phyloP scores from a whole-genome alignment of 371 early-diverging fungal genomes.

The Syncephalastrum sp. region DNA sequence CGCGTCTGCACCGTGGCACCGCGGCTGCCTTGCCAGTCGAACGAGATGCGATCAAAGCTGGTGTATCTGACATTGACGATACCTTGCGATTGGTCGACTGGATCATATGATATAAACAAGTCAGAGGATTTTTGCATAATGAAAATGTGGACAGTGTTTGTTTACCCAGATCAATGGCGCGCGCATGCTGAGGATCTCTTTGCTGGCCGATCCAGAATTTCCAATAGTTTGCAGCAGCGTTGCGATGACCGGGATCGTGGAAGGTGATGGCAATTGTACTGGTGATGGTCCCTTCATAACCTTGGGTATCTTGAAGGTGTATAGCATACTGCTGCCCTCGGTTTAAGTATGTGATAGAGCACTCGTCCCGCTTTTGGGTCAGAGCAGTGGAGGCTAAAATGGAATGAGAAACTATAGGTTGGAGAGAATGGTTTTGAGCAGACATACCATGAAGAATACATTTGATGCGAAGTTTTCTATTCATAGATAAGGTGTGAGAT shows the following conservation, averaged over 20 bases:
- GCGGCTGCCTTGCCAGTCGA: slow-evolving; percentile 62
- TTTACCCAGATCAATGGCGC: slow-evolving; percentile 61
- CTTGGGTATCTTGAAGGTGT: slow-evolving; percentile 43
- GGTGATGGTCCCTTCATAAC: slow-evolving; percentile 42
- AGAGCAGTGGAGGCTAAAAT: slow-evolving; percentile 25
- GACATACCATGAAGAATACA: background rate
- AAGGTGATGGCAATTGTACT: slow-evolving; percentile 68
- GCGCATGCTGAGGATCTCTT: slow-evolving; percentile 48
- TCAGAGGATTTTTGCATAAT: slow-evolving; percentile 3
- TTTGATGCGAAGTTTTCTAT: slow-evolving; percentile 1
- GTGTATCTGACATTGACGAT: slow-evolving; percentile 48
- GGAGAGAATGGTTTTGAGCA: background rate
- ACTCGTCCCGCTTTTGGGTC: slow-evolving; percentile 28
- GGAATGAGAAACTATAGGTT: slow-evolving; percentile 2
- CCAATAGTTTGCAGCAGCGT: slow-evolving; percentile 69
- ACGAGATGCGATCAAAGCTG: slow-evolving; percentile 60
- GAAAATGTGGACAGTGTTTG: slow-evolving; percentile 5
- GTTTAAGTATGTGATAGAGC: slow-evolving; percentile 28
- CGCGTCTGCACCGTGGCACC: slow-evolving; percentile 61
- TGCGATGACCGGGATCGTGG: slow-evolving; percentile 70
- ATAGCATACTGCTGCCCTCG: slow-evolving; percentile 57
- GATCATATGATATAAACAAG: slow-evolving; percentile 2
- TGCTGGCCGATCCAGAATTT: slow-evolving; percentile 77
- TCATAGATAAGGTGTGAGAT: background rate
- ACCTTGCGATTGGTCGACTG: slow-evolving; percentile 26